Base-by-base conservation (phyloP, 1,284 basidiomycete species). In the Cerioporus squamosus region DNA sequence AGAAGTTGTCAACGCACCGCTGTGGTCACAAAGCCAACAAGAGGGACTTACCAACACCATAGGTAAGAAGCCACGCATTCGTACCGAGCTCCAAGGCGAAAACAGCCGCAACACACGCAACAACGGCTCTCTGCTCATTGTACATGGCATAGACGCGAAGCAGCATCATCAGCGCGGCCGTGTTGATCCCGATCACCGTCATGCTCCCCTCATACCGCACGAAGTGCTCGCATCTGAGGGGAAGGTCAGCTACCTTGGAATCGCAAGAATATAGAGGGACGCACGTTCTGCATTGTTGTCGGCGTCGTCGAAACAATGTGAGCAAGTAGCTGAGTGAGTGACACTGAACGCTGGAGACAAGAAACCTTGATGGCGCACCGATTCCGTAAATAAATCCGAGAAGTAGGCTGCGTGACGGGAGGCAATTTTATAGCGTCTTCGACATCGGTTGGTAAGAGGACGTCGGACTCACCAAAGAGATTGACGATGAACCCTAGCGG, bases 141-240 rank as follows among this genome's bases (percentile, higher is more conserved):
- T 84, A 85, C 39, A 86, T 64, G 0, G 80, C 84, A 20, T 74
- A 72, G 47, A 85, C 74, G 18, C 83, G 78, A 5, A 85, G 63
- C 12, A 84, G 73, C 83, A 86, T 85, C 83, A 85, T 85, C 20
- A 82, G 60, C 2, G 75, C 80, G 1, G 79, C 77, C 7, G 79
- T 70, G 31, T 79, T 75, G 44, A 85, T 77, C 1, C 80, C 83
- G 14, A 79, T 76, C 24, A 81, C 75, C 2, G 79, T 78, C 64
- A 80, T 81, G 45, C 71, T 71, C 0, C 81, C 82, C 67, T 84
- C 82, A 48, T 80, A 84, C 2, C 77, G 75, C 5, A 83, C 78
- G 52, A 82, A 84, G 33, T 70, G 75, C 14, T 62, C 57, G 63
- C 83, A 84, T 59, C 81, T 82, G 52, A 43, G 7, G 17, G 6